These are phyloP conservation scores for Toxoplasma gondii DNA, from an alignment of 169 alveolate species.

Conservation along the genomic window DNA sequence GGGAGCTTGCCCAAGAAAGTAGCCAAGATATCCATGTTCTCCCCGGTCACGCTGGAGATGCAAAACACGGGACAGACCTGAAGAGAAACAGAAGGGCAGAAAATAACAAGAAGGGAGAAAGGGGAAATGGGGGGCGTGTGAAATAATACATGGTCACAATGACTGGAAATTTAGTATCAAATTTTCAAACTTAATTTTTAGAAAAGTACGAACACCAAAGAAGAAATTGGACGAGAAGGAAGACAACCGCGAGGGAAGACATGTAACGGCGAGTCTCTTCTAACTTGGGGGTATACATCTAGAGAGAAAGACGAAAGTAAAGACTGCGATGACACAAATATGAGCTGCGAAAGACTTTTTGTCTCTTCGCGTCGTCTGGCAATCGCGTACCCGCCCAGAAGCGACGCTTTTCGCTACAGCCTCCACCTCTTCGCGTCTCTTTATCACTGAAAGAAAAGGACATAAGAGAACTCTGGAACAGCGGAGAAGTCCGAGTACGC, in stretches of 20 bases:
- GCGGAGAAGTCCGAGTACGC: too few relatives aligned
- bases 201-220: too few relatives aligned
- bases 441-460: conserved; percentile 63
- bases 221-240: too few relatives aligned
- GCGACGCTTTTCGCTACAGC: conserved; percentile 59
- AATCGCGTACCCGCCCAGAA: neutral
- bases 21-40: conserved; percentile 76
- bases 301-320: too few relatives aligned
- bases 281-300: too few relatives aligned
- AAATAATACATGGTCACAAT: too few relatives aligned
- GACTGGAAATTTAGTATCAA: too few relatives aligned
- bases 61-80: conserved; percentile 82
- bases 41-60: conserved; percentile 85
- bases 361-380: neutral
- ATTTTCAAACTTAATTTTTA: too few relatives aligned
- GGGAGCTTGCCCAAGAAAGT: conserved; percentile 75
- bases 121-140: neutral
- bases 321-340: too few relatives aligned
- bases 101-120: neutral
- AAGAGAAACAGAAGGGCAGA: conserved; percentile 52
- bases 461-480: neutral
- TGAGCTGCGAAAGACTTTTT: too few relatives aligned
- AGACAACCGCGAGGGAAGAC: too few relatives aligned
- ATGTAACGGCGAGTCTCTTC: too few relatives aligned
- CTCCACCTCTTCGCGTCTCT: conserved; percentile 71